phyloP scores from a whole-genome alignment of 768 basidiomycete species.

The Kwoniella pini region DNA sequence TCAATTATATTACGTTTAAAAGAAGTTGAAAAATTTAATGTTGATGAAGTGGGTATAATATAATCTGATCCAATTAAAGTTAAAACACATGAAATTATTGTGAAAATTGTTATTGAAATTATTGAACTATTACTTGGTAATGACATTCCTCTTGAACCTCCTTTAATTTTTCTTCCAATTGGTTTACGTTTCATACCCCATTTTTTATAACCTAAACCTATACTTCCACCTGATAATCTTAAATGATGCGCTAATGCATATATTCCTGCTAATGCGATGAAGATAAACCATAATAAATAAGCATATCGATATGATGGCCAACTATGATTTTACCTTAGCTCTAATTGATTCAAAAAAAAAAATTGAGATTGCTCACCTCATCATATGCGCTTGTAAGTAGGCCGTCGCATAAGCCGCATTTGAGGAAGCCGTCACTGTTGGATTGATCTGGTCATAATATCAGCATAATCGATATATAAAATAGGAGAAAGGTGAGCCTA shows the following conservation, averaged over 20 bases:
- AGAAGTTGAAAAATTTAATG: slow-evolving; percentile 58
- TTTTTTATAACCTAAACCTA: slow-evolving; percentile 64
- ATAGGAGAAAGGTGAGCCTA: neutral
- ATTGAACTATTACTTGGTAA: slow-evolving; percentile 69
- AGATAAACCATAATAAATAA: slow-evolving; percentile 52
- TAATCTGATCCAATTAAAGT: slow-evolving; percentile 70
- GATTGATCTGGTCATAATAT: slow-evolving; percentile 36
- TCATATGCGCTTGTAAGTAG: slow-evolving; percentile 52
- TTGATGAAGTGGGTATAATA: slow-evolving; percentile 60
- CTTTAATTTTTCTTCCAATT: slow-evolving; percentile 26
- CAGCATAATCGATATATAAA: neutral
- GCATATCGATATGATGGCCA: slow-evolving; percentile 52
- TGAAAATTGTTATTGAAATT: slow-evolving; percentile 59
- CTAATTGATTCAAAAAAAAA: neutral
- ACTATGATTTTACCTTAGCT: slow-evolving; percentile 19
- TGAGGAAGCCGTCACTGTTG: slow-evolving; percentile 45
- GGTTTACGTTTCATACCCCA: slow-evolving; percentile 54
- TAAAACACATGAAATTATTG: slow-evolving; percentile 58
- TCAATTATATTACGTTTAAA: slow-evolving; percentile 20
- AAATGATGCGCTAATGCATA: slow-evolving; percentile 50
- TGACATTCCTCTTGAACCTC: slow-evolving; percentile 26
- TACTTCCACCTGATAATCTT: slow-evolving; percentile 44
- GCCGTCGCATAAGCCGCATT: slow-evolving; percentile 48
- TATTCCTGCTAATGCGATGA: slow-evolving; percentile 40
- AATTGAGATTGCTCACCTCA: slow-evolving; percentile 45